These are phyloP conservation scores for Urochloa ruziziensis DNA, from an alignment of 176 grass and related monocot species.

Conservation along the genomic window DNA sequence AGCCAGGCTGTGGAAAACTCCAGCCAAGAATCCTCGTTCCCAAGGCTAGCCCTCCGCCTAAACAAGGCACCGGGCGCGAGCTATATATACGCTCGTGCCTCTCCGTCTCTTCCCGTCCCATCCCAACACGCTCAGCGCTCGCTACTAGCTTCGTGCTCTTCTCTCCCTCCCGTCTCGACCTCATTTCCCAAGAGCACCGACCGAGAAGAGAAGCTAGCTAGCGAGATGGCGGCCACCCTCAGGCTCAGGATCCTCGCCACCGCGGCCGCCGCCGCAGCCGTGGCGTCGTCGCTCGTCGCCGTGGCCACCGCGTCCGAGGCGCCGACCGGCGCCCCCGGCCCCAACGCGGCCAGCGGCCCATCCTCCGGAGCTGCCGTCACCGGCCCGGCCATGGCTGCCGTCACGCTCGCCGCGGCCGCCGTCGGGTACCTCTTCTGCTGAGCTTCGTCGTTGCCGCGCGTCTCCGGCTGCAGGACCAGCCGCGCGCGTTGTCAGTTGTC, in stretches of 20 bases:
- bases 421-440: slow-evolving; percentile 54
- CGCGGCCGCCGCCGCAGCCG: not conserved
- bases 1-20: slow-evolving; percentile 20
- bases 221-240: slow-evolving; percentile 43
- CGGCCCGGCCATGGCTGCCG: slow-evolving; percentile 7
- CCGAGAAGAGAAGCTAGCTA: slow-evolving; percentile 28
- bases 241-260: slow-evolving; percentile 50
- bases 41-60: slow-evolving; percentile 17
- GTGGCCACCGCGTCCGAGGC: slow-evolving; percentile 21
- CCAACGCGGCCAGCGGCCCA: no score
- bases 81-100: not conserved
- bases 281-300: slow-evolving; percentile 27
- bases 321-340: slow-evolving; percentile 24
- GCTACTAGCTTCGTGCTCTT: slow-evolving; percentile 13
- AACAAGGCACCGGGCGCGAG: not conserved
- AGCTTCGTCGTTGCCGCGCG: not conserved
- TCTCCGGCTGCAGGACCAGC: not conserved
- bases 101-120: not conserved
- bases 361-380: slow-evolving; percentile 8
- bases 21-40: slow-evolving; percentile 21
- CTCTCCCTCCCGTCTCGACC: not conserved
- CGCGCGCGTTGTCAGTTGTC: not conserved
- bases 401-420: slow-evolving; percentile 19
- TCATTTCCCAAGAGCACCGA: not conserved
- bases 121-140: slow-evolving; percentile 3